Evolutionary conservation across 805 yeast species (phyloP).

Genomic region (Jamesozyma rosinii): DNA sequence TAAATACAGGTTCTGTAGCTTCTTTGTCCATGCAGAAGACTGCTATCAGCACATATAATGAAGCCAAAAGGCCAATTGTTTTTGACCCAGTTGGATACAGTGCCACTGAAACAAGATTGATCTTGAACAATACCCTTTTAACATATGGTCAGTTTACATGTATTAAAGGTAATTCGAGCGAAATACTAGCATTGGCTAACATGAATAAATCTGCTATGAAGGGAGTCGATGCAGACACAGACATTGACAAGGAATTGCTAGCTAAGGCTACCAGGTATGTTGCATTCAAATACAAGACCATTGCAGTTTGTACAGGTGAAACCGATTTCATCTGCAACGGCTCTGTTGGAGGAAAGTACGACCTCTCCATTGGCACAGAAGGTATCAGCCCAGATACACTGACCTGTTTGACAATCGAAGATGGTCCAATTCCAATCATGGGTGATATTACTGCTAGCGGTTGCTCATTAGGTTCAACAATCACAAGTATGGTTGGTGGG

Average conservation of each 20-base stretch:
- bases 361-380: slow-evolving; percentile 12
- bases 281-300: slow-evolving; percentile 42
- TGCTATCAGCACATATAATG: slow-evolving; percentile 55
- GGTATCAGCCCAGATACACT: slow-evolving; percentile 13
- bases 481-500: slow-evolving; percentile 50
- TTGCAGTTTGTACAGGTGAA: slow-evolving; percentile 67
- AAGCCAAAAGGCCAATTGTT: slow-evolving; percentile 49
- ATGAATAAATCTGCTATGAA: slow-evolving; percentile 40
- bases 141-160: slow-evolving; percentile 52
- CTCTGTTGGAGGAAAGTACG: slow-evolving; percentile 18
- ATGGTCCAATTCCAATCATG: slow-evolving; percentile 58
- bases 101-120: slow-evolving; percentile 53
- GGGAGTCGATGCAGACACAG: slow-evolving; percentile 55
- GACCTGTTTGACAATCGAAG: slow-evolving; percentile 30
- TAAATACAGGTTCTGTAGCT: slow-evolving; percentile 71
- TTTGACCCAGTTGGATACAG: slow-evolving; percentile 94
- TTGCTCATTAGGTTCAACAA: slow-evolving; percentile 67
- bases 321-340: slow-evolving; percentile 46
- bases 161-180: slow-evolving; percentile 83
- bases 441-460: slow-evolving; percentile 73
- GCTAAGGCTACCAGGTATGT: slow-evolving; percentile 39
- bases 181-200: slow-evolving; percentile 55
- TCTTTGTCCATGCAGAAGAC: slow-evolving; percentile 36
- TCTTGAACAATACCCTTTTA: slow-evolving; percentile 41
- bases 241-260: slow-evolving; percentile 22